phyloP scores from a whole-genome alignment of 2,329 filamentous ascomycete species.

The Podosphaera xanthii region DNA sequence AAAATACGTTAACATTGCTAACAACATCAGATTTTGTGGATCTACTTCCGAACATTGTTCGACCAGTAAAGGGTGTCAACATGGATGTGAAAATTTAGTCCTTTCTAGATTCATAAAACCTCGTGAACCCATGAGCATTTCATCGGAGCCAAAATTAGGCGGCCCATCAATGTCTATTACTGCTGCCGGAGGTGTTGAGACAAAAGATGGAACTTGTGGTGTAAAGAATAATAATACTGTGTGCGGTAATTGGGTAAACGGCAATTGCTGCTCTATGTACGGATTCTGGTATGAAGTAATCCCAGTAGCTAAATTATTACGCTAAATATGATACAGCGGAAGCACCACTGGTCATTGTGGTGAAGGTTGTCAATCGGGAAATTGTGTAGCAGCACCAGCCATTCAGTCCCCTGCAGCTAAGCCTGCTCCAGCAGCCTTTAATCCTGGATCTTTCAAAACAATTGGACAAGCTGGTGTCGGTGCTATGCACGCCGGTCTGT shows the following conservation, averaged over 20 bases:
- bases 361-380: constrained; percentile 2
- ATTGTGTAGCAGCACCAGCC: background rate
- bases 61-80: constrained; percentile 15
- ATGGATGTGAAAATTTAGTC: constrained; percentile 11
- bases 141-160: background rate
- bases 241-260: constrained; percentile 28
- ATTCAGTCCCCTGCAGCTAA: constrained; percentile 21
- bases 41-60: constrained; percentile 9
- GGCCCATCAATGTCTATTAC: background rate
- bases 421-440: constrained; percentile 22
- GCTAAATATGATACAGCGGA: constrained; percentile 8
- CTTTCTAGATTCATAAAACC: background rate
- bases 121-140: constrained; percentile 8
- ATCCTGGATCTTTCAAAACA: constrained; percentile 24
- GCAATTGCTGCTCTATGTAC: constrained; percentile 32
- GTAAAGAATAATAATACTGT: constrained; percentile 24
- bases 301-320: background rate
- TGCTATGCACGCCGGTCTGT: constrained; percentile 36
- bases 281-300: constrained; percentile 23
- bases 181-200: constrained; percentile 13
- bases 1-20: background rate
- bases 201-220: constrained; percentile 31
- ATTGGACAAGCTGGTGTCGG: constrained; percentile 35
- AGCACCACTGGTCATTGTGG: constrained; percentile 3
- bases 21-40: background rate